Evolutionary conservation across 139 green algal genomes (phyloP), one percentile per base, ranked within the genome.

Genomic region (Micractinium conductrix): DNA sequence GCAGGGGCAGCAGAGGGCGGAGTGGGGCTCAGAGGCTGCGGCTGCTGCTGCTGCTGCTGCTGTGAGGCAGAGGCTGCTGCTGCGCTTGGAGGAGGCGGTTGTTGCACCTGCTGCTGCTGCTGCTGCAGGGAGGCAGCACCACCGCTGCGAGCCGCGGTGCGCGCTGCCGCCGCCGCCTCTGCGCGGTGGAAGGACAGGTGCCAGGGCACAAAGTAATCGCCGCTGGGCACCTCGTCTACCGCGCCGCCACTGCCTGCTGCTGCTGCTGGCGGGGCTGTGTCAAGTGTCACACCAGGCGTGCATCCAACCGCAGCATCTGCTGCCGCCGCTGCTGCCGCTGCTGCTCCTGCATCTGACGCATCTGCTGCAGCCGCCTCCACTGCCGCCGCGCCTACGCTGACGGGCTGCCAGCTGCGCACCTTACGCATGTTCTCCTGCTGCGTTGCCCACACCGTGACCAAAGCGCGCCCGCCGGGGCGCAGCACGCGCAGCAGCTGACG

Each of bases 151-250:
- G n/a, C n/a, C n/a, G 37, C 67, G 26, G 38, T 28, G 42, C 79
- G 26, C 17, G 74, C 83, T 14, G 87, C 85, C 38, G 65, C 68
- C 19, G 84, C 76, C 5, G 89, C 89, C 62, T 96, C 95, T 0
- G 90, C 88, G 38, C 94, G 90, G 87, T 99, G 95, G 53, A 97
- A 95, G 1, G 97, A 96, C 72, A 99, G 48, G 88, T 99, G 95
- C 97, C 97, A 99, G 3, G 97, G 97, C 43, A 99, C 97, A 82
- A 99, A 93, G 89, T 96, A 99, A 75, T 99, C 97, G 8, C 84
- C 65, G 48, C 70, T 84, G 62, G 42, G 43, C 35, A 75, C 70
- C 24, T 0, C 65, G 2, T 14, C 71, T 65, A 33, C 30, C 28
- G 30, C 28, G 4, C 26, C 30, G 9, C 24, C 35, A 19, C 45